Percentiles rank a stretch among this genome's conserved stretches.
These are phyloP conservation scores for Leucosporidium creatinivorum DNA, from an alignment of 768 basidiomycete species.

Conservation along the genomic window DNA sequence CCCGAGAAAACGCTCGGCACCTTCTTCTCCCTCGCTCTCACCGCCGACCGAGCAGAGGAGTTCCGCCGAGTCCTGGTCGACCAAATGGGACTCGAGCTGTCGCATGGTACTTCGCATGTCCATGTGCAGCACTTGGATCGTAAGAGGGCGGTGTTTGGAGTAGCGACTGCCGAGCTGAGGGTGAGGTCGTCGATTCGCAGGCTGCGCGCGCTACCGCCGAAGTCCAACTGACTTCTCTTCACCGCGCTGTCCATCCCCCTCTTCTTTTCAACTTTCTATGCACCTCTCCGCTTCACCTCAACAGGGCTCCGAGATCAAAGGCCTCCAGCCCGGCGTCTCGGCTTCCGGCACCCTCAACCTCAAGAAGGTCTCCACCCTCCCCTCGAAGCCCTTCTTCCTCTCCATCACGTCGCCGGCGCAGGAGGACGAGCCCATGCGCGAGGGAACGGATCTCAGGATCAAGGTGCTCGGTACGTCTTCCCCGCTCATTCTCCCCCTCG, in stretches of 20 bases:
- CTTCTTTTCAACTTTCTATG: too few relatives aligned
- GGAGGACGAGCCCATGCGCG: not conserved
- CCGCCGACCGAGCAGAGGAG: not conserved
- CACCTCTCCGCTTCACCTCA: too few relatives aligned
- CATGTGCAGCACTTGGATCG: conserved; percentile 19
- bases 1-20: not conserved
- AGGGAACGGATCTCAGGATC: conserved; percentile 18
- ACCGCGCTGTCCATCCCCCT: not conserved
- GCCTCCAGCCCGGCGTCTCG: not conserved
- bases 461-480: conserved; percentile 19
- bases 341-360: conserved; percentile 16
- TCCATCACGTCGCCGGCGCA: conserved; percentile 7
- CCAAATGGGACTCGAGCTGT: not conserved
- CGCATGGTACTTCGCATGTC: conserved; percentile 4
- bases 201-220: too few relatives aligned
- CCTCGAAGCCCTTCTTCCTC: conserved; percentile 19
- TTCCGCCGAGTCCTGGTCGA: not conserved
- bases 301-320: too few relatives aligned
- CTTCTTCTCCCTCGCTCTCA: conserved; percentile 1
- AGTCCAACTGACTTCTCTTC: too few relatives aligned
- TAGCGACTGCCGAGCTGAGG: conserved; percentile 12
- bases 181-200: too few relatives aligned
- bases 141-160: conserved; percentile 7
- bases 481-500: too few relatives aligned
- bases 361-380: conserved; percentile 18